Conservation (phyloP, 495 filamentous ascomycete genomes). For the Mytilinidion resinicola region DNA sequence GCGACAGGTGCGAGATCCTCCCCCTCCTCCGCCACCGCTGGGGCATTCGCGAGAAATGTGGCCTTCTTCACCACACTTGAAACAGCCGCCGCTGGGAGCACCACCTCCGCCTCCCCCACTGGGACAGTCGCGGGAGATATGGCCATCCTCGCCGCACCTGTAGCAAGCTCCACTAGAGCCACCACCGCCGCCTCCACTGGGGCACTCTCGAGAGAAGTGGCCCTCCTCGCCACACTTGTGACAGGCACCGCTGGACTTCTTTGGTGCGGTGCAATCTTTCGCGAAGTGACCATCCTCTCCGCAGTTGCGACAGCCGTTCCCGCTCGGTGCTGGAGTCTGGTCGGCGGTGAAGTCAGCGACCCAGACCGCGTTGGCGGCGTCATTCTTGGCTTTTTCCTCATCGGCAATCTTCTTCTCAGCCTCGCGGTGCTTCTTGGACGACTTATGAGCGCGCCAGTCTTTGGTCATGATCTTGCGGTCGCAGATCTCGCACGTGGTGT, state of each 20-base stretch:
- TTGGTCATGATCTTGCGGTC: slow-evolving; percentile 20
- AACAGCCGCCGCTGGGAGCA: slow-evolving; percentile 42
- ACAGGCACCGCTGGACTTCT: slow-evolving; percentile 41
- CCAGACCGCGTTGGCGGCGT: background rate
- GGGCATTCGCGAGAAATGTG: slow-evolving; percentile 52
- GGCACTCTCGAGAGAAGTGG: background rate
- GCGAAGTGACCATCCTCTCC: slow-evolving; percentile 4
- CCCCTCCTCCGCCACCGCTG: slow-evolving; percentile 33
- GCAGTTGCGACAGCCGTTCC: background rate
- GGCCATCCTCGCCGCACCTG: background rate
- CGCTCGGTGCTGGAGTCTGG: background rate
- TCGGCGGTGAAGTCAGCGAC: background rate
- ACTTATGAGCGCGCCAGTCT: slow-evolving; percentile 21
- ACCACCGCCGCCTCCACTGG: background rate
- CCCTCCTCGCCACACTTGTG: slow-evolving; percentile 2
- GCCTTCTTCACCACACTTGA: slow-evolving; percentile 44
- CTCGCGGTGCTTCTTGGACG: slow-evolving; percentile 21
- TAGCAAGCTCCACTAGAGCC: slow-evolving; percentile 1
- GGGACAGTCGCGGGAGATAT: background rate
- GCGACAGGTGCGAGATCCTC: slow-evolving; percentile 14
- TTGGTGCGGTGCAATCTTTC: background rate
- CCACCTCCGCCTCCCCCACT: background rate
- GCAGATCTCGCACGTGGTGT: slow-evolving; percentile 20
- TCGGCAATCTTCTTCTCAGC: slow-evolving; percentile 4
- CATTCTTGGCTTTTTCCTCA: slow-evolving; percentile 7